These are phyloP conservation scores for Raffaelea deltoideospora DNA, from an alignment of 2,329 filamentous ascomycete genomes.

Conservation along the genomic window DNA sequence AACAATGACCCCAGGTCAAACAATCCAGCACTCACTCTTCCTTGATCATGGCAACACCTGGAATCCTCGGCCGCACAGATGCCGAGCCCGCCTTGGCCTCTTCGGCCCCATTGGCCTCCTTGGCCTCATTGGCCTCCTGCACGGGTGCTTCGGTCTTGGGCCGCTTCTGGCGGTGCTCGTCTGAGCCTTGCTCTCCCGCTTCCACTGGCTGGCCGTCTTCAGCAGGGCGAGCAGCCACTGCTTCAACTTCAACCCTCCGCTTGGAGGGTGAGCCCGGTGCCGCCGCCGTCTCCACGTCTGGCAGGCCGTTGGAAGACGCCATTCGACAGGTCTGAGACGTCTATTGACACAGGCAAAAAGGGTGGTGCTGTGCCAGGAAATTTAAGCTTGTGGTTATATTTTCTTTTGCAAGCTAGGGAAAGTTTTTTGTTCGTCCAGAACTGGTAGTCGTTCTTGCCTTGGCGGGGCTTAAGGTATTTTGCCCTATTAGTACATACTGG, in stretches of 20 bases:
- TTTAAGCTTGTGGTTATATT: too few relatives aligned
- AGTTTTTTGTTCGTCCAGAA: too few relatives aligned
- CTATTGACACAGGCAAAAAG: too few relatives aligned
- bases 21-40: constrained; percentile 37
- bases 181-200: neutral
- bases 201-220: neutral
- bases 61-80: constrained; percentile 18
- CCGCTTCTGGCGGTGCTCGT: constrained; percentile 33
- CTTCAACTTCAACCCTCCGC: constrained; percentile 1
- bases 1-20: constrained; percentile 14
- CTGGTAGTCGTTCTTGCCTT: too few relatives aligned
- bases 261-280: constrained; percentile 3
- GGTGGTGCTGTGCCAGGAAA: too few relatives aligned
- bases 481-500: too few relatives aligned
- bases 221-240: neutral
- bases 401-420: too few relatives aligned
- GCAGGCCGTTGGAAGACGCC: too few relatives aligned
- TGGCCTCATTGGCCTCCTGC: constrained; percentile 17
- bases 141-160: too few relatives aligned
- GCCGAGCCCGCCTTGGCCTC: constrained; percentile 1
- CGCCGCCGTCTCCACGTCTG: too few relatives aligned
- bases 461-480: too few relatives aligned
- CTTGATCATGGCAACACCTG: constrained; percentile 57
- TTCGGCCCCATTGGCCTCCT: constrained; percentile 15
- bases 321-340: too few relatives aligned